phyloP scores from a whole-genome alignment of 1,139 yeast genomes.

The Saccharomyces hybrid region DNA sequence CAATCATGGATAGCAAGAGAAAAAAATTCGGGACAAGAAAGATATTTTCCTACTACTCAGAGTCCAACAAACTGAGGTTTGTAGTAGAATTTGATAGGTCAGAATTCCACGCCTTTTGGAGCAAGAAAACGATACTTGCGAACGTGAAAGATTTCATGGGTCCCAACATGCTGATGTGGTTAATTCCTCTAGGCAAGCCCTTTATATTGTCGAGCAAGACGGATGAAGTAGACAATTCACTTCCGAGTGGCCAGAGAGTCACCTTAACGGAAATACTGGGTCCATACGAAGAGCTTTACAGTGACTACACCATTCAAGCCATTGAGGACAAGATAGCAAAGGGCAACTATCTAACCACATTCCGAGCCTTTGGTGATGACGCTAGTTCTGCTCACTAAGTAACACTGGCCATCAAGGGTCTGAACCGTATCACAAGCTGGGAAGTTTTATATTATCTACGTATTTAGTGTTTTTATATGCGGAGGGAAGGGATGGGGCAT shows the following conservation, averaged over 20 bases:
- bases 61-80: conserved; percentile 15
- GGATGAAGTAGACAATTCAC: not conserved
- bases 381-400: not conserved
- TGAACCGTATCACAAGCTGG: no score
- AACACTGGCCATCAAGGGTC: no score
- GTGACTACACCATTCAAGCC: conserved; percentile 10
- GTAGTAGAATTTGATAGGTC: conserved; percentile 14
- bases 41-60: not conserved
- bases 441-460: not conserved
- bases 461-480: not conserved
- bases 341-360: conserved; percentile 14
- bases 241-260: no score
- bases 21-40: conserved; percentile 6
- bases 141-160: conserved; percentile 22
- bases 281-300: conserved; percentile 13
- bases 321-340: conserved; percentile 13
- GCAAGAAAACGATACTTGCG: conserved; percentile 10
- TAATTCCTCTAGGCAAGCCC: conserved; percentile 15
- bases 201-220: not conserved
- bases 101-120: conserved; percentile 14
- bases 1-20: conserved; percentile 22
- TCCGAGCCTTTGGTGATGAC: conserved; percentile 15
- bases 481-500: not conserved
- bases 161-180: conserved; percentile 15
- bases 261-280: conserved; percentile 8